A percentile compares a stretch with the other conserved stretches of the same genome.
phyloP scores from a whole-genome alignment of 2,329 filamentous ascomycete genomes.

The Botrytis cinerea region DNA sequence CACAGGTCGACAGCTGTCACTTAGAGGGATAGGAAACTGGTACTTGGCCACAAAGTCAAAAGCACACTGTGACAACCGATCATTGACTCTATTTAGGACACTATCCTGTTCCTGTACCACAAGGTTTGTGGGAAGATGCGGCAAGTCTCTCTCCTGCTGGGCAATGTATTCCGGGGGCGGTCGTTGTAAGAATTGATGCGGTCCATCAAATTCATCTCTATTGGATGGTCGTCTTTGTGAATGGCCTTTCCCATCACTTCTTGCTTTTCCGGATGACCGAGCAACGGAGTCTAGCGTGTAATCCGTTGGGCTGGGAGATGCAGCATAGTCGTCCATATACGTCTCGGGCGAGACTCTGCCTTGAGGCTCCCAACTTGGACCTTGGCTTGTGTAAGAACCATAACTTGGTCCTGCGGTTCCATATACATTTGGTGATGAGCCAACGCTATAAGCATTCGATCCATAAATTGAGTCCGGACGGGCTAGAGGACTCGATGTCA shows the following conservation, averaged over 20 bases:
- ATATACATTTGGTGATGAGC: constrained; percentile 37
- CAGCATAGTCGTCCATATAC: constrained; percentile 47
- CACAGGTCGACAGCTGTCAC: constrained; percentile 73
- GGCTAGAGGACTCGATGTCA: constrained; percentile 30
- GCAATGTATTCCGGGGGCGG: constrained; percentile 71
- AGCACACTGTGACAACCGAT: constrained; percentile 79
- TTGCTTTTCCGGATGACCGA: constrained; percentile 49
- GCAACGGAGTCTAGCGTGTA: constrained; percentile 56
- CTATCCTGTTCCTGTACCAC: constrained; percentile 82
- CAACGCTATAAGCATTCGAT: constrained; percentile 38
- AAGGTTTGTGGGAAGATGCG: constrained; percentile 79
- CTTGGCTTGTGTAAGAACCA: constrained; percentile 37
- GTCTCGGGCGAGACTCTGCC: constrained; percentile 41
- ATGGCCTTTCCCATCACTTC: constrained; percentile 49
- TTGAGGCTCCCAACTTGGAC: constrained; percentile 40
- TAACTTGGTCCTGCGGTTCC: constrained; percentile 39
- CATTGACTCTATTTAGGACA: constrained; percentile 78
- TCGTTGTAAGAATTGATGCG: constrained; percentile 76
- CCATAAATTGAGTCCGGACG: constrained; percentile 39
- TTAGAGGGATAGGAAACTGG: constrained; percentile 84
- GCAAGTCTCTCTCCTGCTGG: constrained; percentile 76
- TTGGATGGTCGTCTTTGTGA: constrained; percentile 68
- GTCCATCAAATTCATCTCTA: constrained; percentile 86
- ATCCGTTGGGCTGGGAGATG: constrained; percentile 61
- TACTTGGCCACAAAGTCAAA: constrained; percentile 92